Base-by-base conservation (phyloP, 2,329 filamentous ascomycete genomes). In the Orbilia ellipsospora region DNA sequence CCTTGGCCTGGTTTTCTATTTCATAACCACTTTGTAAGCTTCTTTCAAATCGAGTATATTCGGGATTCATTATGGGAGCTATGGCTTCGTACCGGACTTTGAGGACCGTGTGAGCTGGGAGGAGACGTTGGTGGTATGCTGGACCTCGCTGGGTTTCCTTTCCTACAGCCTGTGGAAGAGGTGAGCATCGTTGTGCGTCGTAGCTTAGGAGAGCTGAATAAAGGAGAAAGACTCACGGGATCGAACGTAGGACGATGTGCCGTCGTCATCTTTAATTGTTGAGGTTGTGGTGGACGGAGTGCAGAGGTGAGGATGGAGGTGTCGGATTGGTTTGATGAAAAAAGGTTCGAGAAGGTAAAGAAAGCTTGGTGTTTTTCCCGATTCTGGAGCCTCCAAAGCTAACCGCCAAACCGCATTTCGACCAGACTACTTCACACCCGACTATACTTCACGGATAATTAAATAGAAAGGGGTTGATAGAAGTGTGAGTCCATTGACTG, bases 71-170 rank as follows among this genome's bases (percentile, higher is more conserved):
- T 18, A 20, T 18, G 48, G 48, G 12, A 52, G 18, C 6, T 52
- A 45, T 44, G 16, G 6, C 36, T 6, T 69, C 85, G 55, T 87
- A 90, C 85, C 93, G 89, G 81, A 90, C 91, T 84, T 99, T 99
- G 81, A 99, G 90, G 78, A 92, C 90, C 12, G 92, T 98, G 83
- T 99, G 91, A 36, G 95, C 95, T 40, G 95, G 94, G 13, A 97
- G 90, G 15, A 98, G 90, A 80, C 95, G 91, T 83, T 98, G 94
- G 82, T 99, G 95, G 85, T 97, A 98, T 80, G 93, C 94, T 59
- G 93, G 92, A 56, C 95, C 95, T 80, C 93, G 91, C 74, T 93
- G 90, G 80, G 94, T 93, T 84, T 99, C 95, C 86, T 97, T 97
- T 82, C 95, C 95, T 82, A 90, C 89, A 50, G 94, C 94, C 91